phyloP scores from a whole-genome alignment of 768 basidiomycete species.

The Gelatoporia subvermispora region DNA sequence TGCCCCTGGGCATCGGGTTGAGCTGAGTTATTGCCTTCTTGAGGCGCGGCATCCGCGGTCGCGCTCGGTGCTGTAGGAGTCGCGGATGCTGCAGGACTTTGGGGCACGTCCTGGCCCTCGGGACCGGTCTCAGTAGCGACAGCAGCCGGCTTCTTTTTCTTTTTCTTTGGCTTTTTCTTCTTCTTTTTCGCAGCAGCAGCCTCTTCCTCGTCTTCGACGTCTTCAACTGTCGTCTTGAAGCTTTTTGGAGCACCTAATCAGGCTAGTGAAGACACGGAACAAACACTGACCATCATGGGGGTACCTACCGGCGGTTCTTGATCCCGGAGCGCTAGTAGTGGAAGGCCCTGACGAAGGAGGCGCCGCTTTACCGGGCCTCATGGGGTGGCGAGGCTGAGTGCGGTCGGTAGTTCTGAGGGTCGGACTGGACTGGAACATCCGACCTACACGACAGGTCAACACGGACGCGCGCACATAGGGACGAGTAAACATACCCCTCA shows the following conservation, averaged over 20 bases:
- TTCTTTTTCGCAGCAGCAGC: conserved; percentile 55
- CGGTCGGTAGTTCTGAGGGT: conserved; percentile 37
- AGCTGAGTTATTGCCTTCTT: too few relatives aligned
- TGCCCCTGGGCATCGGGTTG: background rate
- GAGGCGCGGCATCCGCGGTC: too few relatives aligned
- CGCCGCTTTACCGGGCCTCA: conserved; percentile 9
- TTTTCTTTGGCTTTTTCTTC: conserved; percentile 75
- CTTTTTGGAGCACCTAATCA: conserved; percentile 20
- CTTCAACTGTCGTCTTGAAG: conserved; percentile 57
- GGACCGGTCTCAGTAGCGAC: conserved; percentile 11
- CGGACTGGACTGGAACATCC: conserved; percentile 51
- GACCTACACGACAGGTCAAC: conserved; percentile 40
- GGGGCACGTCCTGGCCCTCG: conserved; percentile 12
- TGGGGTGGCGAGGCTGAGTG: conserved; percentile 24
- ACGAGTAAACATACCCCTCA: conserved; percentile 49
- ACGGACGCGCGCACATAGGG: background rate
- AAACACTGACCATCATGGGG: too few relatives aligned
- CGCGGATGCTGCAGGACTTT: background rate
- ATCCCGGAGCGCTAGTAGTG: background rate
- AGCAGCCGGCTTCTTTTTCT: conserved; percentile 42
- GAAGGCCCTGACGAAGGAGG: background rate
- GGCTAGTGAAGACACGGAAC: too few relatives aligned
- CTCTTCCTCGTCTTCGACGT: conserved; percentile 68
- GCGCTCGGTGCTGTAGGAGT: too few relatives aligned
- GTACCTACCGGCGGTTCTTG: conserved; percentile 1